Conservation (phyloP, 202 grass and related monocot species). For the Cymbopogon flexuosus region DNA sequence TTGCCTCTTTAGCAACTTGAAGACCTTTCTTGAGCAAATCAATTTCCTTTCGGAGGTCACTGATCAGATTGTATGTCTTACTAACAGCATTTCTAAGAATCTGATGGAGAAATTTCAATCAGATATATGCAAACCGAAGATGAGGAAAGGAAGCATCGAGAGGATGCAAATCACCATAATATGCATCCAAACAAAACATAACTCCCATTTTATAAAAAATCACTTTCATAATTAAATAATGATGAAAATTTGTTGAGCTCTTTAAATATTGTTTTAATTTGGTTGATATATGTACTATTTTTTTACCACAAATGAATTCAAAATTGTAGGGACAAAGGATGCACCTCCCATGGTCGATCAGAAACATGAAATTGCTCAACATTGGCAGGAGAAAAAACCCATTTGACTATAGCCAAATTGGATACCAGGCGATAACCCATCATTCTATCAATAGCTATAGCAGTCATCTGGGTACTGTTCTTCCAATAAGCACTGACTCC, state of each 20-base stretch:
- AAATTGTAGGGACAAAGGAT: slow-evolving; percentile 15
- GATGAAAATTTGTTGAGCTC: background rate
- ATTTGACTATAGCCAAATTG: slow-evolving; percentile 89
- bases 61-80: slow-evolving; percentile 92
- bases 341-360: slow-evolving; percentile 96
- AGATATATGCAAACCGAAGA: slow-evolving; percentile 19
- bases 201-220: background rate
- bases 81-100: slow-evolving; percentile 94
- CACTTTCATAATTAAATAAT: slow-evolving; percentile 1
- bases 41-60: slow-evolving; percentile 90
- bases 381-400: slow-evolving; percentile 82
- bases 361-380: slow-evolving; percentile 90
- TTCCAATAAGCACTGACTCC: slow-evolving; percentile 85
- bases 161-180: slow-evolving; percentile 5
- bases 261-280: background rate
- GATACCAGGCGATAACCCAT: slow-evolving; percentile 89
- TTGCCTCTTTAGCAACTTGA: slow-evolving; percentile 58
- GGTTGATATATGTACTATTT: background rate
- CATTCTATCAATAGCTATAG: slow-evolving; percentile 95
- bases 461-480: slow-evolving; percentile 94
- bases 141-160: background rate
- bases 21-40: slow-evolving; percentile 56
- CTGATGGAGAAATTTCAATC: slow-evolving; percentile 37
- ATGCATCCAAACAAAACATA: slow-evolving; percentile 16
- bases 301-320: background rate